Percentiles rank a stretch among this genome's conserved stretches.
These are phyloP conservation scores for Leishmania gerbilli DNA, from an alignment of 208 protist species.

Conservation along the genomic window DNA sequence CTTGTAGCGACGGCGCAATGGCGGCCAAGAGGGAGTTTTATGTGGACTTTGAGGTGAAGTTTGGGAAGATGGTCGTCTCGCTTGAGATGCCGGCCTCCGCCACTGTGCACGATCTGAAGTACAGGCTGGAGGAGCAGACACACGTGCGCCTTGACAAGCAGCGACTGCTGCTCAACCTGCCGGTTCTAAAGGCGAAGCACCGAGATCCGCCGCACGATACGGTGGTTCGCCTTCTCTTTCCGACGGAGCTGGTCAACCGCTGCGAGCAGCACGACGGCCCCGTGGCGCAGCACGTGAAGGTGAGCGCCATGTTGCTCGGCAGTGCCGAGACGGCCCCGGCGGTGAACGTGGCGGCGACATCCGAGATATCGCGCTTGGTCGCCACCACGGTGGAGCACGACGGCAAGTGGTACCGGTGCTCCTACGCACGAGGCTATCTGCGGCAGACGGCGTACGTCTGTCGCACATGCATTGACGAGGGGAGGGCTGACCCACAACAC, in stretches of 20 bases:
- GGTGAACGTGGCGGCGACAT: slow-evolving; percentile 56
- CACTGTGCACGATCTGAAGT: slow-evolving; percentile 59
- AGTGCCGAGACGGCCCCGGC: slow-evolving; percentile 35
- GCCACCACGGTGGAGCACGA: slow-evolving; percentile 69
- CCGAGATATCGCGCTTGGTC: slow-evolving; percentile 71
- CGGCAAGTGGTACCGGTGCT: slow-evolving; percentile 75
- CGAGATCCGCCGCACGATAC: slow-evolving; percentile 37
- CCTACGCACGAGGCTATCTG: slow-evolving; percentile 72
- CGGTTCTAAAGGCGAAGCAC: slow-evolving; percentile 52
- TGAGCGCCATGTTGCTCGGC: slow-evolving; percentile 75
- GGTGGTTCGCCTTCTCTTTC: slow-evolving; percentile 43
- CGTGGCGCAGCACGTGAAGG: slow-evolving; percentile 39
- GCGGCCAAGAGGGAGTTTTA: slow-evolving; percentile 21
- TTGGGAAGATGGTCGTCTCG: slow-evolving; percentile 28
- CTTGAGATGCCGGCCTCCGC: slow-evolving; percentile 36
- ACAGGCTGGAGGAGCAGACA: slow-evolving; percentile 38
- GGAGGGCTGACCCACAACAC: slow-evolving; percentile 61
- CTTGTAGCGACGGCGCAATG: slow-evolving; percentile 1
- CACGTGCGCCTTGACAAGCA: slow-evolving; percentile 55
- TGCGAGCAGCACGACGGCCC: slow-evolving; percentile 26
- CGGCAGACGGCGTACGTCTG: slow-evolving; percentile 82
- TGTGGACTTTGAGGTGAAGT: slow-evolving; percentile 37
- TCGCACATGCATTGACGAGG: slow-evolving; percentile 71
- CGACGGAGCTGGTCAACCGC: slow-evolving; percentile 16
- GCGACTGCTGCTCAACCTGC: slow-evolving; percentile 65